Conservation (phyloP, 768 basidiomycete species). For the Suillus subalutaceus region DNA sequence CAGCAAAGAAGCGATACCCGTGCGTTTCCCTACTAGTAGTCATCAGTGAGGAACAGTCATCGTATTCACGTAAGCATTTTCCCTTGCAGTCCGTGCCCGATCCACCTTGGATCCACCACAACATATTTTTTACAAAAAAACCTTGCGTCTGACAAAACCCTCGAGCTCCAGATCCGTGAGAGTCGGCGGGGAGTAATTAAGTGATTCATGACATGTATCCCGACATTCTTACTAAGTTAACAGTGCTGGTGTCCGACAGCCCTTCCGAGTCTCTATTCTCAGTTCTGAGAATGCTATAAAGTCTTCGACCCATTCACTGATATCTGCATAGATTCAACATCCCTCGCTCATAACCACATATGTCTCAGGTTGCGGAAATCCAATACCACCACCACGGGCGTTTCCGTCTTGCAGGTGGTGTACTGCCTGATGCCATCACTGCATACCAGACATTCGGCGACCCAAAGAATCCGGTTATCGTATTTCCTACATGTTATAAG, state of each 20-base stretch:
- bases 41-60: no score
- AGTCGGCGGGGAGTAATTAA: no score
- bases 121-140: no score
- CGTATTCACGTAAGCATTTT: no score
- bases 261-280: background rate
- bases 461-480: constrained; percentile 55
- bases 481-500: constrained; percentile 63
- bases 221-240: no score
- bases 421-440: constrained; percentile 59
- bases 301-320: background rate
- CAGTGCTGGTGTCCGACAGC: background rate
- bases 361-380: constrained; percentile 33
- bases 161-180: no score
- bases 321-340: background rate
- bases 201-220: no score
- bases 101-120: no score
- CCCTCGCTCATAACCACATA: constrained; percentile 6
- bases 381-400: constrained; percentile 58
- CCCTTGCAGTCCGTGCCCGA: no score
- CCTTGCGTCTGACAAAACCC: no score
- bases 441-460: constrained; percentile 61
- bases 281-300: constrained; percentile 4
- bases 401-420: constrained; percentile 54
- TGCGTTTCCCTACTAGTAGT: no score
- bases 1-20: no score